Evolutionary conservation across 352 stramenopile species (phyloP).

Genomic region (Globisporangium parvum): DNA sequence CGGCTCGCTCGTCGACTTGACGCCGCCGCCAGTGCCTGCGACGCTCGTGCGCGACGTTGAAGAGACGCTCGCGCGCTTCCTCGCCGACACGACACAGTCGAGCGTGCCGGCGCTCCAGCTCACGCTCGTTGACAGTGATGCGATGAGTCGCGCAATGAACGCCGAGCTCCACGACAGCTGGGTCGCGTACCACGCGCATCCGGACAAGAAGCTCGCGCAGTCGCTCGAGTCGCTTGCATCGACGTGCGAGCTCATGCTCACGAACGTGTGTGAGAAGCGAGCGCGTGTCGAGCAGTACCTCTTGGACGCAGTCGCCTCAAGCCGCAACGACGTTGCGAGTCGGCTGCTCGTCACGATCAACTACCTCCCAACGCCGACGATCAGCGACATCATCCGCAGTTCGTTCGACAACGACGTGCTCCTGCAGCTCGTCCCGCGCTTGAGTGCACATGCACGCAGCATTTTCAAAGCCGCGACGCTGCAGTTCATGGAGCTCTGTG

Average conservation of each 20-base stretch:
- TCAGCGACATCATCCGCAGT: constrained; percentile 32
- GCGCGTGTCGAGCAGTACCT: neutral
- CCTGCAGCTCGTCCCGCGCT: constrained; percentile 18
- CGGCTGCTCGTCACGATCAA: constrained; percentile 19
- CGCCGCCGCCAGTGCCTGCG: constrained; percentile 7
- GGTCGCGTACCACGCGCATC: constrained; percentile 23
- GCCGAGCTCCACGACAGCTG: constrained; percentile 37
- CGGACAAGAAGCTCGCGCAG: constrained; percentile 6
- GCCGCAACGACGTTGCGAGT: constrained; percentile 13
- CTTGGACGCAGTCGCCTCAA: neutral
- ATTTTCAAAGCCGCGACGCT: constrained; percentile 20
- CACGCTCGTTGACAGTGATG: constrained; percentile 12
- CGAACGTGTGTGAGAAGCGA: constrained; percentile 14
- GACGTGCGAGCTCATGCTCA: constrained; percentile 12
- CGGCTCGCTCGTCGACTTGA: constrained; percentile 2
- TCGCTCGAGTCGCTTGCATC: constrained; percentile 1
- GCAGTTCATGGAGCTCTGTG: constrained; percentile 51
- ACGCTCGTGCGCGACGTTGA: constrained; percentile 18
- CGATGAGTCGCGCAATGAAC: constrained; percentile 31
- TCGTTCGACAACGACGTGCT: constrained; percentile 29
- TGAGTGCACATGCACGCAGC: constrained; percentile 13
- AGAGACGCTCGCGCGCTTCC: constrained; percentile 13
- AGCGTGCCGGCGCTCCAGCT: constrained; percentile 18
- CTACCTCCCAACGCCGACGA: constrained; percentile 20
- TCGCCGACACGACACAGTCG: neutral